Evolutionary conservation across 257 asterid species (phyloP).

Genomic region (Mentha longifolia): DNA sequence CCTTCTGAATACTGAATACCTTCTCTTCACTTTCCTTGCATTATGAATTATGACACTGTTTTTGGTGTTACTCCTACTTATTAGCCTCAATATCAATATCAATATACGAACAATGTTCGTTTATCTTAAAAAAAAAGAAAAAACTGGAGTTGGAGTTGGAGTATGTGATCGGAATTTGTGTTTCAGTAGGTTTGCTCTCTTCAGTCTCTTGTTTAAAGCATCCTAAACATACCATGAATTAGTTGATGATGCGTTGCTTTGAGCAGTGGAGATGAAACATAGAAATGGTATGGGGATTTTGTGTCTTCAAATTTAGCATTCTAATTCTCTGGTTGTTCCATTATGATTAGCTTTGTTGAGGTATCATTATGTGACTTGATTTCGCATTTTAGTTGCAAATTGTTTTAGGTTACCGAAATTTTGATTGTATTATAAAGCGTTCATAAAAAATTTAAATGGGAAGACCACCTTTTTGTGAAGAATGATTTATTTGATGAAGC

Average conservation of each 20-base stretch:
- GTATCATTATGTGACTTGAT: not conserved
- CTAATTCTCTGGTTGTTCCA: not conserved
- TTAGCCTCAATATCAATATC: too few species aligned
- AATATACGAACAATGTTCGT: too few species aligned
- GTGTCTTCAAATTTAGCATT: not conserved
- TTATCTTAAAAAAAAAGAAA: too few species aligned
- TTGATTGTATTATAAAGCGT: not conserved
- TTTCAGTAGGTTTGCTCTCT: not conserved
- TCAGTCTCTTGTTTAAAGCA: not conserved
- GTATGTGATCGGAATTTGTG: not conserved
- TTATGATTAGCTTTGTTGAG: not conserved
- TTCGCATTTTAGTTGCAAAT: not conserved
- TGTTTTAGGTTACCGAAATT: not conserved
- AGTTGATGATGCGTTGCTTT: too few species aligned
- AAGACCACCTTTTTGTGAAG: not conserved
- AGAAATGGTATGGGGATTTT: too few species aligned
- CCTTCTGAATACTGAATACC: slow-evolving; percentile 36
- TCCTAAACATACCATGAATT: not conserved
- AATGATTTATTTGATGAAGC: not conserved
- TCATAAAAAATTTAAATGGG: not conserved
- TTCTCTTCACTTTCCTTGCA: slow-evolving; percentile 9
- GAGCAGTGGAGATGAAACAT: too few species aligned
- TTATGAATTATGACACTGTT: not conserved
- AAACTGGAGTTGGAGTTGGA: too few species aligned
- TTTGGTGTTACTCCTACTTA: not conserved